Evolutionary conservation across 2,329 filamentous ascomycete species (phyloP).

Genomic region (Helotiales sp.): DNA sequence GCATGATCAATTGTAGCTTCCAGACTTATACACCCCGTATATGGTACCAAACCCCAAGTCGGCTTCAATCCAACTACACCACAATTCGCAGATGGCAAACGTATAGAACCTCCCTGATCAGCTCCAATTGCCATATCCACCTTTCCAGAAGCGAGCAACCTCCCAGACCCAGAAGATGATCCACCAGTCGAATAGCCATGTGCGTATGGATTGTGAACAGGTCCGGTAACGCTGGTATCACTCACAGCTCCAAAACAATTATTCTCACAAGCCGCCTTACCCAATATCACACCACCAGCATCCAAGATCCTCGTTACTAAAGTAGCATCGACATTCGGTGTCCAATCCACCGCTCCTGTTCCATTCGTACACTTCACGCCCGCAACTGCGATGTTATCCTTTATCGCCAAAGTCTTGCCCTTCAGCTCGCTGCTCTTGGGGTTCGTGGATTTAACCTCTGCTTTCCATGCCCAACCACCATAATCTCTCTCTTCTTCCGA

Average conservation of each 20-base stretch:
- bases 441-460: conserved; percentile 42
- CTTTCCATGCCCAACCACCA: conserved; percentile 42
- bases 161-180: conserved; percentile 48
- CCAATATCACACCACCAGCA: conserved; percentile 24
- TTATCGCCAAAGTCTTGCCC: conserved; percentile 24
- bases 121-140: conserved; percentile 42
- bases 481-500: conserved; percentile 17
- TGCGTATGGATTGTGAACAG: conserved; percentile 43
- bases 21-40: conserved; percentile 42
- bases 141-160: conserved; percentile 44
- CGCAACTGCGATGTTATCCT: conserved; percentile 29
- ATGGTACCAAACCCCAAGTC: conserved; percentile 30
- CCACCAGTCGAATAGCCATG: conserved; percentile 50
- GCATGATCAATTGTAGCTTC: conserved; percentile 53
- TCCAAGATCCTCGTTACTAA: conserved; percentile 26
- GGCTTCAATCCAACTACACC: conserved; percentile 31
- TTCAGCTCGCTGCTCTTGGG: conserved; percentile 18
- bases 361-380: conserved; percentile 29
- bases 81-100: conserved; percentile 27
- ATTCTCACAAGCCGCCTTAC: conserved; percentile 30
- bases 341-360: conserved; percentile 24
- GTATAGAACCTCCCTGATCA: conserved; percentile 31
- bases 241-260: conserved; percentile 29
- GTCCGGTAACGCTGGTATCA: conserved; percentile 25
- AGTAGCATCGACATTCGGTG: conserved; percentile 26